Evolutionary conservation across 306 rosid species (phyloP).

Genomic region (Prunus fruticosa): DNA sequence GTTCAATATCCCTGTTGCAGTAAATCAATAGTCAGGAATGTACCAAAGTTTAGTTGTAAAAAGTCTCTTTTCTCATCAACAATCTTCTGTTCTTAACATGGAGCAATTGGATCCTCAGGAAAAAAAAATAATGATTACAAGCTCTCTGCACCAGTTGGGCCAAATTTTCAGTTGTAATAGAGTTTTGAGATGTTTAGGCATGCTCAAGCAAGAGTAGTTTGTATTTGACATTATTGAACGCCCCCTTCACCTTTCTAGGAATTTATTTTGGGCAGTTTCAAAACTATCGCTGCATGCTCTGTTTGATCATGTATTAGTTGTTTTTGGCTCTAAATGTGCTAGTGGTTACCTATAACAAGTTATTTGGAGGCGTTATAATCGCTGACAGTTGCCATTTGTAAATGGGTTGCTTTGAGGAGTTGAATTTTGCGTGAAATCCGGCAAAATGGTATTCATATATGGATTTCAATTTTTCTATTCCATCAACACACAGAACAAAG

Average conservation of each 20-base stretch:
- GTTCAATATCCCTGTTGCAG: slow-evolving; percentile 14
- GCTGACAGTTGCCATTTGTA: too few relatives aligned
- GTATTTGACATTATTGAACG: neutral
- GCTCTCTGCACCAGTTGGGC: slow-evolving; percentile 29
- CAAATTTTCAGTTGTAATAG: slow-evolving; percentile 33
- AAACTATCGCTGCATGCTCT: neutral
- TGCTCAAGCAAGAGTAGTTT: slow-evolving; percentile 1
- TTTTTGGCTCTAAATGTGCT: neutral
- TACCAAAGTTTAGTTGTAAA: slow-evolving; percentile 48
- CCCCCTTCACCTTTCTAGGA: neutral
- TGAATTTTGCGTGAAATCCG: too few relatives aligned
- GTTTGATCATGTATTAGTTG: neutral
- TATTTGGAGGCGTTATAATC: too few relatives aligned
- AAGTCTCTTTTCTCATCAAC: slow-evolving; percentile 16
- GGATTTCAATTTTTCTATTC: too few relatives aligned
- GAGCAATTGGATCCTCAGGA: slow-evolving; percentile 5
- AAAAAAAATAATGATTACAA: neutral
- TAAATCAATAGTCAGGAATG: slow-evolving; percentile 37
- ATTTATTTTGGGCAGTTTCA: neutral
- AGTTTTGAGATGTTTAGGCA: slow-evolving; percentile 20
- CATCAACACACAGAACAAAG: too few relatives aligned
- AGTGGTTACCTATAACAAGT: too few relatives aligned
- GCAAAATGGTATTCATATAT: too few relatives aligned
- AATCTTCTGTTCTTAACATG: slow-evolving; percentile 16
- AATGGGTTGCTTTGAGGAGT: too few relatives aligned